Conservation (phyloP, 345 rosid species). For the Eucalyptus pauciflora region DNA sequence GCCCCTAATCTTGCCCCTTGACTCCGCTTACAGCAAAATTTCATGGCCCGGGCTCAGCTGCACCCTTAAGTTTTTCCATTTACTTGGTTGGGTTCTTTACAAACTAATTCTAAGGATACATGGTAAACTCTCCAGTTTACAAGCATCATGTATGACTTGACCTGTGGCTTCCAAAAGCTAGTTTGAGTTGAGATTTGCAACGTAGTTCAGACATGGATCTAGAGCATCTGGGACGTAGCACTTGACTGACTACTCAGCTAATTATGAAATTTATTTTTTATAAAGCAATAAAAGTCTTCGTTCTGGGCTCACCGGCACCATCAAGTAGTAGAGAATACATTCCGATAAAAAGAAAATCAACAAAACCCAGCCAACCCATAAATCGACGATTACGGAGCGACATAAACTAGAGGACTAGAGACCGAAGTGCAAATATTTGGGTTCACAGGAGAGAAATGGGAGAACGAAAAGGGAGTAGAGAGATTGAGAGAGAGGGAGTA, state of each 20-base stretch:
- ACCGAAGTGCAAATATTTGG: too few species aligned
- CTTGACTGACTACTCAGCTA: neutral
- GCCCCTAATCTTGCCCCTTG: neutral
- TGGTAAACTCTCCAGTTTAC: neutral
- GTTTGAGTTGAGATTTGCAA: neutral
- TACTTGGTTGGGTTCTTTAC: neutral
- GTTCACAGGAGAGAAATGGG: too few species aligned
- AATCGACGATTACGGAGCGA: too few species aligned
- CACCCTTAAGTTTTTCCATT: neutral
- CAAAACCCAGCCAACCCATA: too few species aligned
- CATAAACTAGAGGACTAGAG: too few species aligned
- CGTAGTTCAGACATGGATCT: neutral
- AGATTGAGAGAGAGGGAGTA: too few species aligned
- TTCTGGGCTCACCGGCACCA: neutral
- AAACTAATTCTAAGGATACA: neutral
- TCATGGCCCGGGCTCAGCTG: too few species aligned
- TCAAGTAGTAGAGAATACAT: too few species aligned
- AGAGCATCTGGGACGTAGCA: neutral
- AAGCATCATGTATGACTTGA: neutral
- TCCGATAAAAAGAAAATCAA: neutral
- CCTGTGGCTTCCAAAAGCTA: neutral
- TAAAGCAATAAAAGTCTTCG: neutral
- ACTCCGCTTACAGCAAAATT: too few species aligned
- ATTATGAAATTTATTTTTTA: neutral
- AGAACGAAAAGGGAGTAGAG: too few species aligned